A percentile compares a stretch with the other conserved stretches of the same genome.
These are phyloP conservation scores for Magnaporthiopsis incrustans DNA, from an alignment of 2,329 filamentous ascomycete species.

Conservation along the genomic window DNA sequence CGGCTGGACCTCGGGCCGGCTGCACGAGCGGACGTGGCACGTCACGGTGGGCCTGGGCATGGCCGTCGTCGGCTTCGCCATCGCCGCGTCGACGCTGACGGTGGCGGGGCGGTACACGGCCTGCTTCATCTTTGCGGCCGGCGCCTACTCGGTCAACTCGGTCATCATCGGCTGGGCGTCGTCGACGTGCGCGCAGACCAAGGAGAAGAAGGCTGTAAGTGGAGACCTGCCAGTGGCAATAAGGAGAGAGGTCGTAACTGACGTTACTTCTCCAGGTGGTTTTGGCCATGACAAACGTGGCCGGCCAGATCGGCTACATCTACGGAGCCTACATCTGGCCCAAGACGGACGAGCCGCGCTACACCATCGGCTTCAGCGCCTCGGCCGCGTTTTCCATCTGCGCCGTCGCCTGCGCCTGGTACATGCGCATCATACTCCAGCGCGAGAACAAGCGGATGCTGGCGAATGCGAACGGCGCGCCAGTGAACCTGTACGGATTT, in stretches of 20 bases:
- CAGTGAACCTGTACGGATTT: conserved; percentile 1
- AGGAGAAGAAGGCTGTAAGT: conserved; percentile 52
- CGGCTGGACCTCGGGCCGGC: conserved; percentile 2
- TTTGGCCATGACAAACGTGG: conserved; percentile 41
- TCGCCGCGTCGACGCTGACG: conserved; percentile 13
- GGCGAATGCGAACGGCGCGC: background rate
- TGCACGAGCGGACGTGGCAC: conserved; percentile 7
- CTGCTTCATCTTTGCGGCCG: conserved; percentile 36
- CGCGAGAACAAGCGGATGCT: conserved; percentile 17
- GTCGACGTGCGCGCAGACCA: conserved; percentile 58
- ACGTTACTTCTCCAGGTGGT: background rate
- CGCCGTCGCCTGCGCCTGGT: conserved; percentile 13
- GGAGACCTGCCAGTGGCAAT: no score
- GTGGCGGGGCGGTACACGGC: conserved; percentile 36
- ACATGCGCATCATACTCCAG: conserved; percentile 13
- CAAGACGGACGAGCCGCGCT: background rate
- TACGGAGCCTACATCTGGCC: conserved; percentile 7
- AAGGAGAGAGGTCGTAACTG: no score
- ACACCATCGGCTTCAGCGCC: conserved; percentile 4
- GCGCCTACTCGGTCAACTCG: conserved; percentile 57
- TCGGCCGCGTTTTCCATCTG: conserved; percentile 4
- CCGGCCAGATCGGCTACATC: conserved; percentile 4
- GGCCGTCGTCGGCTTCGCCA: conserved; percentile 5
- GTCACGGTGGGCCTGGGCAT: background rate
- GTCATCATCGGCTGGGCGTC: conserved; percentile 68